These are phyloP conservation scores for Carex pumila DNA, from an alignment of 176 grass and related monocot genomes.

Conservation along the genomic window DNA sequence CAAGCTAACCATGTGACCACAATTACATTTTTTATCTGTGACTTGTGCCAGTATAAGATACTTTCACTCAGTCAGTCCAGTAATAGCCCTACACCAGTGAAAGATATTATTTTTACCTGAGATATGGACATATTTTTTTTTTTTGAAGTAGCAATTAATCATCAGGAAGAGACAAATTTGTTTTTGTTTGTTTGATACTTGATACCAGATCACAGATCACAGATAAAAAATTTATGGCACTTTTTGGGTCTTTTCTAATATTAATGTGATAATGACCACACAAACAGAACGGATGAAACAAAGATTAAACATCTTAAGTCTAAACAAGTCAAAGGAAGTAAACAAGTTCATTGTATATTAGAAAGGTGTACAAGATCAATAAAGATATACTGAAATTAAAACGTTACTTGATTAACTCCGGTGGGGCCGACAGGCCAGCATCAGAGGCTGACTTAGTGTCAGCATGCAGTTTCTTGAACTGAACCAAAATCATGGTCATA, in stretches of 20 bases:
- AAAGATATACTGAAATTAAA: not conserved
- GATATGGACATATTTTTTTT: not conserved
- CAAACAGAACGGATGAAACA: not conserved
- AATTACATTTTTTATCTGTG: not conserved
- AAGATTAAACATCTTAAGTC: not conserved
- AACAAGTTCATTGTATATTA: not conserved
- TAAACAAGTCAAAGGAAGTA: not conserved
- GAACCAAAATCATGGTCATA: constrained; percentile 99
- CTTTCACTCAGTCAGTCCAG: not conserved
- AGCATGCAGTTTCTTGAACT: constrained; percentile 56
- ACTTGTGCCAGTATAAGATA: not conserved
- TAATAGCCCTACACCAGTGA: not conserved
- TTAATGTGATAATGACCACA: not conserved
- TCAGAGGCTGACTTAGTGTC: not conserved
- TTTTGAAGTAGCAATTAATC: too few relatives aligned
- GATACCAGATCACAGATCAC: not conserved
- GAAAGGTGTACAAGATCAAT: not conserved
- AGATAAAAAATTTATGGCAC: not conserved
- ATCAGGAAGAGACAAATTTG: not conserved
- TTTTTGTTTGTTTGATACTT: not conserved
- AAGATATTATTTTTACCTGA: not conserved
- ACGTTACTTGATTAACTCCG: constrained; percentile 1
- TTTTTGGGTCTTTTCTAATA: not conserved
- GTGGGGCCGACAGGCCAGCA: not conserved
- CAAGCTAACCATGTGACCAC: not conserved